Base-by-base conservation (phyloP, 805 yeast species). In the Kurtzmaniella cleridarum region DNA sequence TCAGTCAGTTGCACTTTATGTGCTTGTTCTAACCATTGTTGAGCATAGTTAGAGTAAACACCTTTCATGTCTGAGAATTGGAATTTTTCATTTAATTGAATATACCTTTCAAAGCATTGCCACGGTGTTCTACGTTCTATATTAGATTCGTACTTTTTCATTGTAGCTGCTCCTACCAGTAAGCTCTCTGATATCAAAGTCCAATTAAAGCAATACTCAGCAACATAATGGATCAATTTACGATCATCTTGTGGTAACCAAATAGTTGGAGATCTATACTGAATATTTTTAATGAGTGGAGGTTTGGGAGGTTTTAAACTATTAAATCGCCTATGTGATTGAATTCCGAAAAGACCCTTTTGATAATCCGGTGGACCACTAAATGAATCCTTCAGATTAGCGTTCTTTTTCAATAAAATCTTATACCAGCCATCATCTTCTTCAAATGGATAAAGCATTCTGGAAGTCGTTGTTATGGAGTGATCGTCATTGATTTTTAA, bases 91-190 rank as follows among this genome's bases (percentile, higher is more conserved):
- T 86, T 88, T 47, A 93, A 71, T 63, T 91, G 98, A 44, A 90
- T 82, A 69, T 91, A 93, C 48, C 98, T 70, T 60, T 93, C 98
- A 65, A 93, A 93, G 58, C 98, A 91, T 58, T 91, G 98, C 98
- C 98, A 93, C 0, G 98, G 95, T 0, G 98, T 93, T 53, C 98
- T 75, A 53, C 97, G 76, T 59, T 93, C 98, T 41, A 89, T 87
- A 53, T 87, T 89, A 1, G 98, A 84, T 29, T 80, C 76, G 57
- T 87, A 89, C 11, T 82, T 76, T 39, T 56, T 60, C 38, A 67
- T 48, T 46, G 78, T 71, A 0, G 87, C 76, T 2, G 88, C 76
- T 36, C 74, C 69, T 2, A 81, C 73, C 33, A 84, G 74, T 57
- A 93, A 66, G 54, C 84, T 86, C 5, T 90, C 84, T 2, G 96